Conservation (phyloP, 805 yeast species). For the Metschnikowia lachancei region DNA sequence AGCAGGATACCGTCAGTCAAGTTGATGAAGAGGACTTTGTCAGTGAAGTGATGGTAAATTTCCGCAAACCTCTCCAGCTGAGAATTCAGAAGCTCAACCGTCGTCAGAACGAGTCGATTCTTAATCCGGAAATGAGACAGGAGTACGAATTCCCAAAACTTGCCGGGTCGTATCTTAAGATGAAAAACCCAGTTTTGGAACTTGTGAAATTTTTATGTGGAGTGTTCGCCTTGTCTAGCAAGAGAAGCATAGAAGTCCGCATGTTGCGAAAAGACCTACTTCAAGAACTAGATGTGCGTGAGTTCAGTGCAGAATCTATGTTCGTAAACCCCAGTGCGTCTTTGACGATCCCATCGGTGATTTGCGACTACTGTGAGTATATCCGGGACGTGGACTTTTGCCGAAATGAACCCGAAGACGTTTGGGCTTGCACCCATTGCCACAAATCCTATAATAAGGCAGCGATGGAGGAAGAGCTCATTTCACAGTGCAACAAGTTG, state of each 20-base stretch:
- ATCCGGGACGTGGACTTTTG: constrained; percentile 81
- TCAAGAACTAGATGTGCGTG: constrained; percentile 72
- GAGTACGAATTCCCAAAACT: constrained; percentile 73
- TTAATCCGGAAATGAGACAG: constrained; percentile 57
- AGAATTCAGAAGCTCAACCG: constrained; percentile 64
- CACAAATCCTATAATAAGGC: constrained; percentile 60
- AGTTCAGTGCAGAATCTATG: constrained; percentile 72
- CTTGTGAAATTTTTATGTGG: constrained; percentile 74
- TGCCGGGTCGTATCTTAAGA: constrained; percentile 65
- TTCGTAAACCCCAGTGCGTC: constrained; percentile 76
- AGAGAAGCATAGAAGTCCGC: constrained; percentile 69
- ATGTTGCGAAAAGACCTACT: constrained; percentile 72
- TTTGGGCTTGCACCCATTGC: constrained; percentile 70
- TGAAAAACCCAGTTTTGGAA: constrained; percentile 74
- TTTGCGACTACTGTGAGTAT: constrained; percentile 77
- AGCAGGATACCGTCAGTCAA: constrained; percentile 31
- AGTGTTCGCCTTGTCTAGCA: constrained; percentile 62
- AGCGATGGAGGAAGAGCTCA: constrained; percentile 73
- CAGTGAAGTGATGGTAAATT: constrained; percentile 50
- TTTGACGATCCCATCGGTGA: constrained; percentile 60
- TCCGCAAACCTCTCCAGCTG: constrained; percentile 62
- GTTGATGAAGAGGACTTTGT: constrained; percentile 36
- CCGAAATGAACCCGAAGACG: constrained; percentile 50
- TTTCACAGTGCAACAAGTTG: constrained; percentile 57
- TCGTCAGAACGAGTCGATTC: constrained; percentile 69